Conservation (phyloP, 164 flowering plant species). For the Stephania yunnanensis region DNA sequence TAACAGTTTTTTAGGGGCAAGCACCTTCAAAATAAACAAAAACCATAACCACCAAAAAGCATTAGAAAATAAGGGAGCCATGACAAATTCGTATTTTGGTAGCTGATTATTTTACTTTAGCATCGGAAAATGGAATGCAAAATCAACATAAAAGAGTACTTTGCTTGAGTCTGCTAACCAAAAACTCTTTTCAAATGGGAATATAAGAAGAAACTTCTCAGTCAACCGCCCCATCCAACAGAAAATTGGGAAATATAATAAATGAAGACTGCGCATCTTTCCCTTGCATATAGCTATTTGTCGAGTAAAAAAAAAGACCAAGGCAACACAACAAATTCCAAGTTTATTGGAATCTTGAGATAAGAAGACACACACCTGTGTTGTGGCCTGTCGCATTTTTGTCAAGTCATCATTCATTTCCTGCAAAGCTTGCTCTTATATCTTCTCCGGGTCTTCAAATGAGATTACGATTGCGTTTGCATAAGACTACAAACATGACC, state of each 20-base stretch:
- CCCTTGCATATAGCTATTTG: background rate
- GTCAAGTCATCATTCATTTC: constrained; percentile 97
- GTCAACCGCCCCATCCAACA: background rate
- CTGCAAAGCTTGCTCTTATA: constrained; percentile 79
- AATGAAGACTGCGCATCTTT: background rate
- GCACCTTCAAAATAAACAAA: constrained; percentile 41
- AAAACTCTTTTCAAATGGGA: background rate
- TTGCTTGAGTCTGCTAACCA: background rate
- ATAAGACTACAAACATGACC: constrained; percentile 63
- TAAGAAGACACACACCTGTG: constrained; percentile 51
- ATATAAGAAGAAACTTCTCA: background rate
- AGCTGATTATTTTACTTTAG: background rate
- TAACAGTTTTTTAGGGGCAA: constrained; percentile 86
- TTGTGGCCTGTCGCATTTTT: constrained; percentile 98
- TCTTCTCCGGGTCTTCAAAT: constrained; percentile 96
- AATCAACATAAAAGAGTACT: background rate
- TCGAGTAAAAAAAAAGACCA: background rate
- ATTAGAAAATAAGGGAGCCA: background rate
- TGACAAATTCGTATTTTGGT: background rate
- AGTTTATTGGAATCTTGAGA: background rate
- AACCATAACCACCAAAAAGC: constrained; percentile 1
- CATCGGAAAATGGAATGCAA: background rate
- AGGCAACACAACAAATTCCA: background rate
- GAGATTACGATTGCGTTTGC: constrained; percentile 80
- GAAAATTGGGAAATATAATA: background rate